These are phyloP conservation scores for Ascocoryne sarcoides DNA, from an alignment of 2,329 filamentous ascomycete genomes.

Conservation along the genomic window DNA sequence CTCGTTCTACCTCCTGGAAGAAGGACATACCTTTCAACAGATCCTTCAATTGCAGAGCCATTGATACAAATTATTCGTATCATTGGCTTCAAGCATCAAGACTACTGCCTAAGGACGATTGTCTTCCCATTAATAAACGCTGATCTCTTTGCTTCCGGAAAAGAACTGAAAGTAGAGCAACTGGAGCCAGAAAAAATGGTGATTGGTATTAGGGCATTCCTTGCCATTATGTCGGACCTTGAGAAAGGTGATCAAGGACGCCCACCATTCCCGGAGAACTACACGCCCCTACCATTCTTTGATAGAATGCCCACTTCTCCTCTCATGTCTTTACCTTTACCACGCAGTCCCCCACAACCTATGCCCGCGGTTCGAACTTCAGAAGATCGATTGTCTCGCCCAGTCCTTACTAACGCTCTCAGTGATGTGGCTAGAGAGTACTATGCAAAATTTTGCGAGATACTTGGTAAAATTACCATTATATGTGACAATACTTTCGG, in stretches of 20 bases:
- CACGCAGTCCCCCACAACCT: conserved; percentile 14
- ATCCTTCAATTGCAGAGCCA: conserved; percentile 76
- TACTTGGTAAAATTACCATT: conserved; percentile 89
- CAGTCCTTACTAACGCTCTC: conserved; percentile 53
- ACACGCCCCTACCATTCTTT: conserved; percentile 32
- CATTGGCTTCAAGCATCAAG: conserved; percentile 87
- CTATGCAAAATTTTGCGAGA: conserved; percentile 87
- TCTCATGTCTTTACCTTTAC: conserved; percentile 32
- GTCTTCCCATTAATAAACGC: conserved; percentile 95
- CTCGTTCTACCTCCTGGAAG: conserved; percentile 75
- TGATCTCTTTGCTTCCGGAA: conserved; percentile 65
- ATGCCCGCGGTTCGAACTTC: conserved; percentile 28
- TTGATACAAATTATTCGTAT: conserved; percentile 90
- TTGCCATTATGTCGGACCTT: conserved; percentile 86
- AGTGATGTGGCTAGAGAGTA: conserved; percentile 74
- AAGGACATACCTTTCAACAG: conserved; percentile 72
- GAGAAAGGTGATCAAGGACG: conserved; percentile 71
- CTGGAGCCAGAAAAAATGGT: conserved; percentile 95
- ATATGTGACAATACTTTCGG: conserved; percentile 97
- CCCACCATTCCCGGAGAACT: conserved; percentile 77
- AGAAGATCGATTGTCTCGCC: conserved; percentile 59
- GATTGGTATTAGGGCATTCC: conserved; percentile 89
- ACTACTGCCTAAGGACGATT: conserved; percentile 84
- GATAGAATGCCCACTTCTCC: conserved; percentile 44
- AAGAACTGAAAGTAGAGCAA: conserved; percentile 66